phyloP scores from a whole-genome alignment of 1,139 yeast genomes.

The Candida anutae region DNA sequence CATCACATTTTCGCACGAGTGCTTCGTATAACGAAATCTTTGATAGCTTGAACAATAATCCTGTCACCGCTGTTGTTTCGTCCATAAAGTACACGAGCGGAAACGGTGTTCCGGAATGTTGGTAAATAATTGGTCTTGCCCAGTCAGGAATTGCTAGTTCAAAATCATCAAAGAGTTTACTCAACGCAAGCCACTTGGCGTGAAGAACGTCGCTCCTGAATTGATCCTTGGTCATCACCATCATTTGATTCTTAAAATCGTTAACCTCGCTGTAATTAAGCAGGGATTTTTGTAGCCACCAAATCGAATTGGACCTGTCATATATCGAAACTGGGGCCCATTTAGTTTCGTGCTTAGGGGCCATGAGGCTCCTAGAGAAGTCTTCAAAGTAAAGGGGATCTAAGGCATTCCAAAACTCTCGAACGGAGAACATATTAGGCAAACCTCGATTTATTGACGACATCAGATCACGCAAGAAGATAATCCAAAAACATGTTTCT shows the following conservation, averaged over 20 bases:
- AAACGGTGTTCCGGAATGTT: conserved; percentile 17
- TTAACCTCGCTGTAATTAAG: conserved; percentile 21
- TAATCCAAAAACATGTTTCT: conserved; percentile 30
- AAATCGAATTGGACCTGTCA: conserved; percentile 11
- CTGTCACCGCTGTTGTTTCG: conserved; percentile 27
- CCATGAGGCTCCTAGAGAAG: conserved; percentile 9
- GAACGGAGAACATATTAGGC: conserved; percentile 25
- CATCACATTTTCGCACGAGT: conserved; percentile 14
- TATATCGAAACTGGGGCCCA: no score
- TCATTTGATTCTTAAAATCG: conserved; percentile 21
- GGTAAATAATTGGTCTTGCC: conserved; percentile 26
- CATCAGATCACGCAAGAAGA: conserved; percentile 27
- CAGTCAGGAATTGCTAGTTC: conserved; percentile 21
- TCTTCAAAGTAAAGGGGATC: conserved; percentile 24
- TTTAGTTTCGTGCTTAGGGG: not conserved
- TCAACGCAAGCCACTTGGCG: conserved; percentile 23
- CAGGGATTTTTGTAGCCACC: conserved; percentile 34
- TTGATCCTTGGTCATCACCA: conserved; percentile 20
- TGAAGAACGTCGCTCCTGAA: conserved; percentile 14
- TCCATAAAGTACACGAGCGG: conserved; percentile 28
- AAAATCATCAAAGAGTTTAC: conserved; percentile 19
- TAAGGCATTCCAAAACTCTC: conserved; percentile 22
- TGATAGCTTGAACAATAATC: conserved; percentile 24
- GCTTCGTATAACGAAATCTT: conserved; percentile 25
- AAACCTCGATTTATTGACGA: conserved; percentile 24